Percentiles rank a stretch among this genome's conserved stretches.
Evolutionary conservation across 2,329 filamentous ascomycete genomes (phyloP).

Genomic region (Sporothrix phasma): DNA sequence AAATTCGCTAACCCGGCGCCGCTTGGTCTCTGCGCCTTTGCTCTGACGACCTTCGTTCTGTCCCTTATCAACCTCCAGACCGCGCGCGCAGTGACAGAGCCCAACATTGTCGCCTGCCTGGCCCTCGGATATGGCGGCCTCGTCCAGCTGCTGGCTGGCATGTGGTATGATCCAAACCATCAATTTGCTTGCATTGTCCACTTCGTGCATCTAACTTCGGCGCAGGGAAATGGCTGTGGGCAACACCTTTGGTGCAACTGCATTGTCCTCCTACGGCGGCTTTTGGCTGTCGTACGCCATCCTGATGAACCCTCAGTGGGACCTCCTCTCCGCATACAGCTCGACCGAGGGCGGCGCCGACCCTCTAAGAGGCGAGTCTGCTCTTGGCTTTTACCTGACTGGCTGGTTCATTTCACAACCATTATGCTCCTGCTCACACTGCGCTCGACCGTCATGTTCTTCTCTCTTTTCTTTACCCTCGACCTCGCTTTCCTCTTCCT

Average conservation of each 20-base stretch:
- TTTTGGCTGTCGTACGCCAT: constrained; percentile 75
- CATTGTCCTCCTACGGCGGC: constrained; percentile 70
- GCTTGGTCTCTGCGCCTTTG: constrained; percentile 67
- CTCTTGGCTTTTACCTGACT: constrained; percentile 64
- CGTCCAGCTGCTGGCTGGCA: constrained; percentile 70
- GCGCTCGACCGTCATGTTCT: constrained; percentile 69
- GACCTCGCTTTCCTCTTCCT: constrained; percentile 68
- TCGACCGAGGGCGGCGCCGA: constrained; percentile 23
- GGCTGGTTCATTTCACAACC: constrained; percentile 78
- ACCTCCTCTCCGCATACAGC: constrained; percentile 42
- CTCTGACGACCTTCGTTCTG: constrained; percentile 72
- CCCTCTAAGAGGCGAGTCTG: constrained; percentile 42
- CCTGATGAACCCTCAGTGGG: constrained; percentile 58
- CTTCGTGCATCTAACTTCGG: constrained; percentile 9
- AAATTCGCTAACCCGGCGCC: constrained; percentile 74
- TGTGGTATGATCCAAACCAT: constrained; percentile 56
- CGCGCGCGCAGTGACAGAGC: constrained; percentile 45
- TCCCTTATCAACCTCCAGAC: constrained; percentile 62
- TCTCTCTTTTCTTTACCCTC: constrained; percentile 65
- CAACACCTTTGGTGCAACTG: constrained; percentile 78
- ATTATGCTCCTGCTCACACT: constrained; percentile 65
- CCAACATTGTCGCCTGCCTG: constrained; percentile 58
- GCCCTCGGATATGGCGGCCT: constrained; percentile 70
- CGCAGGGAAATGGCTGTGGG: constrained; percentile 75
- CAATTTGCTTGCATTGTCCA: neutral